Conservation (phyloP, 2,329 filamentous ascomycete species). For the Botrytis sinoallii region DNA sequence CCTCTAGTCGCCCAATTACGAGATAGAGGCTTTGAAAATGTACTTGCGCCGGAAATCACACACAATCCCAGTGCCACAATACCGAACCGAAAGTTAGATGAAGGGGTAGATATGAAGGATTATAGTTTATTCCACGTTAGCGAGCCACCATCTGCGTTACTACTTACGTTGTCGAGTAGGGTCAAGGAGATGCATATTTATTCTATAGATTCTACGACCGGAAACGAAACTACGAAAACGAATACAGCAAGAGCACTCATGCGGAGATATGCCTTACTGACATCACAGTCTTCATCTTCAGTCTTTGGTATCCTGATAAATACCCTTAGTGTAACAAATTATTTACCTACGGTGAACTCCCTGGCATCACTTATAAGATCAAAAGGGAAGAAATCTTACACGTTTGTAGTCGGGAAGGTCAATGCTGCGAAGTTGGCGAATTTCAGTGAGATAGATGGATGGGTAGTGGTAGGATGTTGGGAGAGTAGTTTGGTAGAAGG, state of each 20-base stretch:
- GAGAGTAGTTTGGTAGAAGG: conserved; percentile 91
- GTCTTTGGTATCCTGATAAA: conserved; percentile 95
- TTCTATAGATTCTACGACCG: conserved; percentile 47
- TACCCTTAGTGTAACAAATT: conserved; percentile 88
- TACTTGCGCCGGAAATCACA: conserved; percentile 69
- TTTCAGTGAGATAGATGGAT: conserved; percentile 90
- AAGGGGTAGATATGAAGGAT: conserved; percentile 41
- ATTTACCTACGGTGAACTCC: conserved; percentile 74
- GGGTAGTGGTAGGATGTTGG: conserved; percentile 98
- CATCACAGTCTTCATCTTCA: conserved; percentile 73
- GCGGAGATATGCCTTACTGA: conserved; percentile 83
- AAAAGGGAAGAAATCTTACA: conserved; percentile 92
- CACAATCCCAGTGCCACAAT: conserved; percentile 77
- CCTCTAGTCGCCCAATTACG: conserved; percentile 54
- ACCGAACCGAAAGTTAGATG: conserved; percentile 67
- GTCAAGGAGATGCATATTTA: conserved; percentile 77
- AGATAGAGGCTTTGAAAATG: conserved; percentile 62
- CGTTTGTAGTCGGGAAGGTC: conserved; percentile 93
- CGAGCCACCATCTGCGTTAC: conserved; percentile 77
- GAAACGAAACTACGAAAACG: conserved; percentile 36
- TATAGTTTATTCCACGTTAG: conserved; percentile 79
- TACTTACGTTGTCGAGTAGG: conserved; percentile 82
- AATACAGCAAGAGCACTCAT: conserved; percentile 60
- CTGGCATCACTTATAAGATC: conserved; percentile 69
- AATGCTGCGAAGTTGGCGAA: conserved; percentile 96